phyloP scores from a whole-genome alignment of 148 eudicot species.

The Arbutus unedo region DNA sequence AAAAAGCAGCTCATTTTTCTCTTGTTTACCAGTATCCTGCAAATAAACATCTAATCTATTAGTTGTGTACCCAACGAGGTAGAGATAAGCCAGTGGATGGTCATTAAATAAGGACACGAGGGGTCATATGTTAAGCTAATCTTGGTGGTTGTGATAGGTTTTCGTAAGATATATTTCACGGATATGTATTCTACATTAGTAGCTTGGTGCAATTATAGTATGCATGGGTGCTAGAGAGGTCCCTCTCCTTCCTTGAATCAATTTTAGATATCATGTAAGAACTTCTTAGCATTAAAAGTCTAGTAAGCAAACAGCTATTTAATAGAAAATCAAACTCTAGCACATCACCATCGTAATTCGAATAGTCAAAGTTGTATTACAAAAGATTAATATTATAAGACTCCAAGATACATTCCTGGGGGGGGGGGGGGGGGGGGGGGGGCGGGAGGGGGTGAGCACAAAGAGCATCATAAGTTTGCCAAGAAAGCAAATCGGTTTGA shows the following conservation, averaged over 20 bases:
- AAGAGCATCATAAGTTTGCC: too few species aligned
- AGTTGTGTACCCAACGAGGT: neutral
- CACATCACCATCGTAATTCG: too few species aligned
- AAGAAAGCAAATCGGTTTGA: too few species aligned
- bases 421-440: too few species aligned
- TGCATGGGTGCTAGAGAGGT: neutral
- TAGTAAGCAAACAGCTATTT: neutral
- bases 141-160: neutral
- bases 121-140: neutral
- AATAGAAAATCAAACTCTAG: neutral
- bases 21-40: conserved; percentile 72
- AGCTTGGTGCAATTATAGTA: neutral
- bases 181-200: neutral
- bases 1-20: conserved; percentile 77
- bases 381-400: too few species aligned
- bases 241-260: neutral
- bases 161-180: neutral
- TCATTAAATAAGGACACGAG: neutral
- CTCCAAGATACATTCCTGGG: too few species aligned
- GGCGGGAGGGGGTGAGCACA: too few species aligned
- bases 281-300: neutral
- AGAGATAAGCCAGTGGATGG: neutral
- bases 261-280: neutral
- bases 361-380: too few species aligned
- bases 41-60: neutral